A percentile compares a stretch with the other conserved stretches of the same genome.
These are phyloP conservation scores for Raphanus raphanistrum DNA, from an alignment of 345 rosid species.

Conservation along the genomic window DNA sequence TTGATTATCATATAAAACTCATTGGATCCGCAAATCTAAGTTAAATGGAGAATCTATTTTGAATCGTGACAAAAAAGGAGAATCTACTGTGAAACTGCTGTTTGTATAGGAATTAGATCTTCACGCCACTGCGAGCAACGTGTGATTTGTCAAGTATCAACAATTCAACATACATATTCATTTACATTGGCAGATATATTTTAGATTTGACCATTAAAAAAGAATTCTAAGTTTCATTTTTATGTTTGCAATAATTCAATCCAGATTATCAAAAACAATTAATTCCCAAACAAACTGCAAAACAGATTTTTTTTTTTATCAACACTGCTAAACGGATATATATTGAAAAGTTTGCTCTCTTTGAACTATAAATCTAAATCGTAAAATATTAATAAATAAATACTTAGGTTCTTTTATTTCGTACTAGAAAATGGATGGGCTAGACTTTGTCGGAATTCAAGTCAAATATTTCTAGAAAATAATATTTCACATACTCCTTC, in stretches of 20 bases:
- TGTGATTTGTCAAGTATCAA: not conserved
- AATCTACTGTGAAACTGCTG: not conserved
- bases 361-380: not conserved
- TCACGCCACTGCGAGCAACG: not conserved
- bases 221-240: not conserved
- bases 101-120: not conserved
- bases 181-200: not conserved
- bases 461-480: conserved; percentile 16
- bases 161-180: no score
- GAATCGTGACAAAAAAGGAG: no score
- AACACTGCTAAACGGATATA: not conserved
- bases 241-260: not conserved
- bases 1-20: no score
- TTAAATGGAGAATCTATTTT: no score
- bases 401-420: not conserved
- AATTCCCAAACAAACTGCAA: not conserved
- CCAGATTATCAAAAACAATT: not conserved
- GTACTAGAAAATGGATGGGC: not conserved
- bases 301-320: not conserved
- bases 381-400: not conserved
- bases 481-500: not conserved
- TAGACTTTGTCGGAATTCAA: conserved; percentile 20
- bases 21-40: no score
- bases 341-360: not conserved
- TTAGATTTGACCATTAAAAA: not conserved